Conservation (phyloP, 257 asterid species). For the Solanum corneliomulleri region DNA sequence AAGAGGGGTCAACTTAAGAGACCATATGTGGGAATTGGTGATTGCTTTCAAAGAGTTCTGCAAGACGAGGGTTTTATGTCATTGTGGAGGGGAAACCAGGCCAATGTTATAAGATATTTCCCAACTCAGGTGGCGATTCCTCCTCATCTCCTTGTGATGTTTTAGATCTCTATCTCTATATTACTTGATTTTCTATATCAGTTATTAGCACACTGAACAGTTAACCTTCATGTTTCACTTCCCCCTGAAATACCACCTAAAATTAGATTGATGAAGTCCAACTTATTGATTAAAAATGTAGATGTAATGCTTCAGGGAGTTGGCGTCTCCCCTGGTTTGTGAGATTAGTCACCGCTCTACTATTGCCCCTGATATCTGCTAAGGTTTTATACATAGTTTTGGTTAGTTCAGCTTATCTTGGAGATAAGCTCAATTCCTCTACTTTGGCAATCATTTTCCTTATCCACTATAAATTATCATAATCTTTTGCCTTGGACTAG, state of each 20-base stretch:
- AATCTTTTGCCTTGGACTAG: neutral
- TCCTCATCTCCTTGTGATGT: neutral
- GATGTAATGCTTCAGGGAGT: neutral
- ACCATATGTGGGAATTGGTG: constrained; percentile 59
- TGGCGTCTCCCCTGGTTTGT: neutral
- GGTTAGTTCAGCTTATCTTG: neutral
- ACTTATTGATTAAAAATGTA: neutral
- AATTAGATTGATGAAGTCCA: neutral
- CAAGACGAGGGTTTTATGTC: constrained; percentile 72
- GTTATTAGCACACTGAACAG: neutral
- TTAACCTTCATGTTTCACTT: neutral
- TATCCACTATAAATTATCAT: neutral
- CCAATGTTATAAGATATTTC: constrained; percentile 87
- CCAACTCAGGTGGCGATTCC: constrained; percentile 70
- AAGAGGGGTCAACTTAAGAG: constrained; percentile 76
- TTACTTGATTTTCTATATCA: neutral
- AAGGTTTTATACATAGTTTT: neutral
- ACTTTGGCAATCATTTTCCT: neutral
- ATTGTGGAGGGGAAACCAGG: constrained; percentile 97
- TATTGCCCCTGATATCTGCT: neutral
- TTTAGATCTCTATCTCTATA: neutral
- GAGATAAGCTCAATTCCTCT: neutral
- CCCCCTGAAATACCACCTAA: neutral
- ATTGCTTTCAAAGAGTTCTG: constrained; percentile 60
- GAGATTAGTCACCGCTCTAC: neutral